Percentiles rank a stretch among this genome's conserved stretches.
Conservation (phyloP, 768 basidiomycete genomes). For the Hygrocybe coccinea region DNA sequence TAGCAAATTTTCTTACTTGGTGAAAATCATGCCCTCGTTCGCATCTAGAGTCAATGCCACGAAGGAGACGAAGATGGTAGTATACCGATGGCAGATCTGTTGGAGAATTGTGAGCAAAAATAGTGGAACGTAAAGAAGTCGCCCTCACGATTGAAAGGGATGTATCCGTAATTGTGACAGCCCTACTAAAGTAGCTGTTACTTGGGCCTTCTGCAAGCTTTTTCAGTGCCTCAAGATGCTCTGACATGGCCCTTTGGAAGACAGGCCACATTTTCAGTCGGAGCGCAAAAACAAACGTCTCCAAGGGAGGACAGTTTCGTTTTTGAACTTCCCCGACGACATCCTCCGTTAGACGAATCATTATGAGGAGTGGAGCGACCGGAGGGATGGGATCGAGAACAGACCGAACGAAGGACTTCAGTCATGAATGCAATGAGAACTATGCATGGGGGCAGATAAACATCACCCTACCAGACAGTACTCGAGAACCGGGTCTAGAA, state of each 20-base stretch:
- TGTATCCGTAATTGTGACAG: slow-evolving; percentile 60
- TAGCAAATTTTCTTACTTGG: slow-evolving; percentile 57
- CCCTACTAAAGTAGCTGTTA: slow-evolving; percentile 58
- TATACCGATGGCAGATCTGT: slow-evolving; percentile 73
- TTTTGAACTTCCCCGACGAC: slow-evolving; percentile 70
- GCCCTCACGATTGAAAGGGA: slow-evolving; percentile 55
- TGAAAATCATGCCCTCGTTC: slow-evolving; percentile 95
- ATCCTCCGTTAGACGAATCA: slow-evolving; percentile 87
- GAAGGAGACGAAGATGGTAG: slow-evolving; percentile 75
- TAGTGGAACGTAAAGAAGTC: not conserved
- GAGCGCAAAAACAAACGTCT: slow-evolving; percentile 73
- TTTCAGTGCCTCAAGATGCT: slow-evolving; percentile 77
- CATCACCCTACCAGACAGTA: slow-evolving; percentile 62
- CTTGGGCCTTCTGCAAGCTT: slow-evolving; percentile 72
- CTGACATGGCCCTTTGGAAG: slow-evolving; percentile 85
- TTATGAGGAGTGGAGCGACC: slow-evolving; percentile 73
- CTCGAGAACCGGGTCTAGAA: slow-evolving; percentile 86
- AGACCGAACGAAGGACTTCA: slow-evolving; percentile 62
- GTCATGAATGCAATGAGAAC: not conserved
- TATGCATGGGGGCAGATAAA: slow-evolving; percentile 1
- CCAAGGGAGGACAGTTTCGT: slow-evolving; percentile 74
- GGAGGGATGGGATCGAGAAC: slow-evolving; percentile 71
- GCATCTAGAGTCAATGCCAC: slow-evolving; percentile 75
- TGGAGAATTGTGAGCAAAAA: slow-evolving; percentile 9
- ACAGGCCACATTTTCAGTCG: slow-evolving; percentile 89